Percentiles rank a stretch among this genome's conserved stretches.
phyloP scores from a whole-genome alignment of 495 filamentous ascomycete genomes.

The Penicillium antarcticum region DNA sequence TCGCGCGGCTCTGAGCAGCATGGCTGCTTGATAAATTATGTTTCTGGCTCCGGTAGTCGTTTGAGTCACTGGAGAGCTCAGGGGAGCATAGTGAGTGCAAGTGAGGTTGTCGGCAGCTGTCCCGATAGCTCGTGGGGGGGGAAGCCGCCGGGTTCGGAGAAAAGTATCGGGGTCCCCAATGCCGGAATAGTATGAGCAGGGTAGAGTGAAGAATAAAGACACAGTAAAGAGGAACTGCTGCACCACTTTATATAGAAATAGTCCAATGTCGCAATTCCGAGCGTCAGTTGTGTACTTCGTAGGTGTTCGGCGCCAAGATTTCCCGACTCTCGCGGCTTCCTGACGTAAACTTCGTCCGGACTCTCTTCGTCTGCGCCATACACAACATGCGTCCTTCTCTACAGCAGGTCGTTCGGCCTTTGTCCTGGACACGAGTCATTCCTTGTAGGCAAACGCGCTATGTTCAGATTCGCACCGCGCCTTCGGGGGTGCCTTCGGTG shows the following conservation, averaged over 20 bases:
- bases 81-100: constrained; percentile 27
- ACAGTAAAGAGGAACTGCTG: neutral
- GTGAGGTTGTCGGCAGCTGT: constrained; percentile 9
- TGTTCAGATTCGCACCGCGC: constrained; percentile 45
- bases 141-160: constrained; percentile 41
- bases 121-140: constrained; percentile 22
- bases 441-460: constrained; percentile 35
- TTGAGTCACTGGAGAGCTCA: constrained; percentile 12
- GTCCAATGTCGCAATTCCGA: constrained; percentile 18
- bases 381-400: constrained; percentile 36
- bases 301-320: constrained; percentile 26
- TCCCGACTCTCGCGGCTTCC: constrained; percentile 20
- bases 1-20: constrained; percentile 45
- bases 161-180: constrained; percentile 11
- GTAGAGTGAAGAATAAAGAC: neutral
- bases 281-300: constrained; percentile 15
- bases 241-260: neutral
- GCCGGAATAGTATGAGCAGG: neutral
- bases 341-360: constrained; percentile 30
- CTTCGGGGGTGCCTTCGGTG: constrained; percentile 33
- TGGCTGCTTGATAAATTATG: constrained; percentile 17
- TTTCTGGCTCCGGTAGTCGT: neutral
- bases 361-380: constrained; percentile 9
- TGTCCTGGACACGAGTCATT: constrained; percentile 37
- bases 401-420: constrained; percentile 35